Conservation (phyloP, 306 rosid genomes). For the Abrus pulchellus region DNA sequence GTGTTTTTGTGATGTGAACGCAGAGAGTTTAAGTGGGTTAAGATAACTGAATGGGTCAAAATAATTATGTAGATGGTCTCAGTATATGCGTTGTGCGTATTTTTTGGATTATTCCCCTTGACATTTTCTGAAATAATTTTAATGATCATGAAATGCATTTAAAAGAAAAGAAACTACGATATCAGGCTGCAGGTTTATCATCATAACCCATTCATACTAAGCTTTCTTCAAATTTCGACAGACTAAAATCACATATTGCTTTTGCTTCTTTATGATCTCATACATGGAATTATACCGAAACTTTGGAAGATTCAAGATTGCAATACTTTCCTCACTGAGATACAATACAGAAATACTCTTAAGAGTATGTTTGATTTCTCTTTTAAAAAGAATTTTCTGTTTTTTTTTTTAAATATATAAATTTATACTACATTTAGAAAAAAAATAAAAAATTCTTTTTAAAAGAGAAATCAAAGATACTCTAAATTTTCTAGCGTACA, state of each 20-base stretch:
- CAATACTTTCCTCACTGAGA: background rate
- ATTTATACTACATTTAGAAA: no score
- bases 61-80: background rate
- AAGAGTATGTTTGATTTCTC: no score
- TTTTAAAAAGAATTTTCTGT: no score
- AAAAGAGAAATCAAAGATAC: no score
- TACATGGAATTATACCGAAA: background rate
- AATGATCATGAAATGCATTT: conserved; percentile 2
- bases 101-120: background rate
- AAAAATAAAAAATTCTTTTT: no score
- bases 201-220: background rate
- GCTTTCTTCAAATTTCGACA: background rate
- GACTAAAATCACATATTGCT: background rate
- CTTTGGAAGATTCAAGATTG: background rate
- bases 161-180: background rate
- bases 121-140: background rate
- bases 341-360: background rate
- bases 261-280: background rate
- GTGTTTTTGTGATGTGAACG: background rate
- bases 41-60: background rate
- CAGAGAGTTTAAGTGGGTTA: conserved; percentile 4
- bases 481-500: background rate
- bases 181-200: background rate
- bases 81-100: background rate
- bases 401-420: no score